Evolutionary conservation across 768 basidiomycete species (phyloP).

Genomic region (Tubosaeta sp.): DNA sequence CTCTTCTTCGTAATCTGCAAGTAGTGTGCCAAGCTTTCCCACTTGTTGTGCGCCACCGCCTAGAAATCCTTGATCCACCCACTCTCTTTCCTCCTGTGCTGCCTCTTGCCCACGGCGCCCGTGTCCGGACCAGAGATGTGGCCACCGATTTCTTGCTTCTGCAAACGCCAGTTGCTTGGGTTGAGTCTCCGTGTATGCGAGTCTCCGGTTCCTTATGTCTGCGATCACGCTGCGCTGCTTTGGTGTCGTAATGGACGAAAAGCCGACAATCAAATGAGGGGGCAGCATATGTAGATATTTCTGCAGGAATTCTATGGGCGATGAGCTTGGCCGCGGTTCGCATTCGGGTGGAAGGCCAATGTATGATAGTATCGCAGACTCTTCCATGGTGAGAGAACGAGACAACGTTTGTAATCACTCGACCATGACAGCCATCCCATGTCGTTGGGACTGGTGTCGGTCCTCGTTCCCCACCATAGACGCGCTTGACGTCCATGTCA

Average conservation of each 20-base stretch:
- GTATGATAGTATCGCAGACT: slow-evolving; percentile 38
- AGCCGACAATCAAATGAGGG: slow-evolving; percentile 50
- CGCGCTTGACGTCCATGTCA: slow-evolving; percentile 44
- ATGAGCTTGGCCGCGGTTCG: slow-evolving; percentile 51
- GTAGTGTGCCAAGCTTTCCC: slow-evolving; percentile 62
- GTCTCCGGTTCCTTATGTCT: slow-evolving; percentile 67
- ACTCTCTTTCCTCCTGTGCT: slow-evolving; percentile 62
- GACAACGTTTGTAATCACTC: background rate
- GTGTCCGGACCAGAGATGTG: slow-evolving; percentile 60
- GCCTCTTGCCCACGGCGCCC: slow-evolving; percentile 48
- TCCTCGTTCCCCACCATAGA: slow-evolving; percentile 34
- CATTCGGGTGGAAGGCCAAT: slow-evolving; percentile 58
- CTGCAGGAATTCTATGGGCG: slow-evolving; percentile 61
- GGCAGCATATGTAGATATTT: slow-evolving; percentile 60
- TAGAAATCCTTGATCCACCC: slow-evolving; percentile 63
- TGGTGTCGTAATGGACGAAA: slow-evolving; percentile 46
- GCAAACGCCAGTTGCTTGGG: slow-evolving; percentile 55
- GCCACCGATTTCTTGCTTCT: slow-evolving; percentile 57
- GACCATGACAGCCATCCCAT: slow-evolving; percentile 28
- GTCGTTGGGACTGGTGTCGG: slow-evolving; percentile 55
- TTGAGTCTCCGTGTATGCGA: slow-evolving; percentile 52
- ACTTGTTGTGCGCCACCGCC: slow-evolving; percentile 53
- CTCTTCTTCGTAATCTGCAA: slow-evolving; percentile 76
- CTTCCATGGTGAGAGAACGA: slow-evolving; percentile 9
- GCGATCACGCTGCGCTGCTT: slow-evolving; percentile 62